Percentiles rank a stretch among this genome's conserved stretches.
phyloP scores from a whole-genome alignment of 768 basidiomycete genomes.

The Rhodotorula toruloides region DNA sequence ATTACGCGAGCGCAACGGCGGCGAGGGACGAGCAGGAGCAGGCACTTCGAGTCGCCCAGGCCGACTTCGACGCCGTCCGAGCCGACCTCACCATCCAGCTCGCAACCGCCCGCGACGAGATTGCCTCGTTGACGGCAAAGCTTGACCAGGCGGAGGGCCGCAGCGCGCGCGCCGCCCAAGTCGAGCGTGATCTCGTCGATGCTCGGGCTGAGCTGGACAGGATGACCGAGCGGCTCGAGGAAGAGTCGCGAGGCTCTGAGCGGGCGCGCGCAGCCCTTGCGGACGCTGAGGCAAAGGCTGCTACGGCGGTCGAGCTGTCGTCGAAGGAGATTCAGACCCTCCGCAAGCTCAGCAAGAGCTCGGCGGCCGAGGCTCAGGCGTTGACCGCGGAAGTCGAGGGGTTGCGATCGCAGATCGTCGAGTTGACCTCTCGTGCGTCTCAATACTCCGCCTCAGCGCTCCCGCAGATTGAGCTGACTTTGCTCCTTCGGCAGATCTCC shows the following conservation, averaged over 20 bases:
- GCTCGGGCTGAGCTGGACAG: not conserved
- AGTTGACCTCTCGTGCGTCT: conserved; percentile 10
- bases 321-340: conserved; percentile 32
- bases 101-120: not conserved
- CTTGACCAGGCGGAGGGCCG: not conserved
- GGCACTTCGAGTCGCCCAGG: too few relatives aligned
- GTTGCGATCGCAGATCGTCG: conserved; percentile 5
- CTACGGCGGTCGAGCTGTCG: conserved; percentile 11
- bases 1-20: too few relatives aligned
- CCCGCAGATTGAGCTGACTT: not conserved
- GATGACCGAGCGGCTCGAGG: conserved; percentile 1
- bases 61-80: not conserved
- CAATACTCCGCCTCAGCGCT: too few relatives aligned
- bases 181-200: conserved; percentile 3
- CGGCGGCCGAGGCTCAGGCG: conserved; percentile 18
- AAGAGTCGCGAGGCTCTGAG: not conserved
- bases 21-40: too few relatives aligned
- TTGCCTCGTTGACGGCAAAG: not conserved
- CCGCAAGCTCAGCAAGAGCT: conserved; percentile 14
- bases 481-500: conserved; percentile 5
- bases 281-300: conserved; percentile 5
- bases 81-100: not conserved
- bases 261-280: not conserved
- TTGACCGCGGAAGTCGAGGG: not conserved
- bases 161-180: not conserved